These are phyloP conservation scores for Citrus cavaleriei DNA, from an alignment of 345 rosid genomes.

Conservation along the genomic window DNA sequence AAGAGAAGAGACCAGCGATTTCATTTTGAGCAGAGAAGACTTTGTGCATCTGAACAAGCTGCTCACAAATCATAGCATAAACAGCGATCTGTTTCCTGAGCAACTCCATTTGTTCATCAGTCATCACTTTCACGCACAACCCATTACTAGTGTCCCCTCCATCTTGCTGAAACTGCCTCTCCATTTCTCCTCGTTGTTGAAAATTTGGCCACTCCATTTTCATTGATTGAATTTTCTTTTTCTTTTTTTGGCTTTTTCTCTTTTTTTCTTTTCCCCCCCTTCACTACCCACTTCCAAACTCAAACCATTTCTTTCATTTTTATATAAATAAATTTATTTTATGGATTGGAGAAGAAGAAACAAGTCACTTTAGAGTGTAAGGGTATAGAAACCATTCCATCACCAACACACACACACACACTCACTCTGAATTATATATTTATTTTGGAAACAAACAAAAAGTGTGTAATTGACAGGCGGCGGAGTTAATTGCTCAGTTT, in stretches of 20 bases:
- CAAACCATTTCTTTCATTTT: neutral
- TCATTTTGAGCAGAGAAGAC: conserved; percentile 35
- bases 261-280: no score
- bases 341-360: neutral
- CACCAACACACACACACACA: no score
- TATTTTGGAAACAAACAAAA: no score
- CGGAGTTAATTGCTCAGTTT: neutral
- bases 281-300: neutral
- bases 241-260: neutral
- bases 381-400: neutral
- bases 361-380: neutral
- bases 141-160: conserved; percentile 14
- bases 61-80: conserved; percentile 49
- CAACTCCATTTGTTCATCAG: conserved; percentile 74
- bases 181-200: conserved; percentile 20
- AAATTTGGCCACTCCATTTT: neutral
- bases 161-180: conserved; percentile 21
- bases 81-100: conserved; percentile 66
- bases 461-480: neutral
- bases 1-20: conserved; percentile 33
- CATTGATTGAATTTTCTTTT: neutral
- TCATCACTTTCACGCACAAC: conserved; percentile 49
- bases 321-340: no score
- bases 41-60: conserved; percentile 57
- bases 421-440: no score